phyloP scores from a whole-genome alignment of 257 asterid genomes.

The Capsicum rhomboideum region DNA sequence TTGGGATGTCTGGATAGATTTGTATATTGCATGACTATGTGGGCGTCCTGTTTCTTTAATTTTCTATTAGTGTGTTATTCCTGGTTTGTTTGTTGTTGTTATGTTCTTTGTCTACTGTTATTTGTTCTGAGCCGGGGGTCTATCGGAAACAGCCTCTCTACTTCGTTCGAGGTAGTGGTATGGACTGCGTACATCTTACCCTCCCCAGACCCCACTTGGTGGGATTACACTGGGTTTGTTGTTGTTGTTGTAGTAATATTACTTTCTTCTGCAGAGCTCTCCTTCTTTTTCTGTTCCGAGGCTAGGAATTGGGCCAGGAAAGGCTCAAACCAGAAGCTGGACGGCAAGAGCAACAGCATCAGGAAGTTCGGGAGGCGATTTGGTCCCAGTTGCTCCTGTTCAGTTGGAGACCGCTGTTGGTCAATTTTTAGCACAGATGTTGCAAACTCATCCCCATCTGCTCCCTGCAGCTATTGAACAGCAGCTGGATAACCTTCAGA shows the following conservation, averaged over 20 bases:
- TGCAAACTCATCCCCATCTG: constrained; percentile 74
- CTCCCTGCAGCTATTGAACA: constrained; percentile 73
- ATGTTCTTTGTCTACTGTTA: no score
- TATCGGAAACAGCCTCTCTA: no score
- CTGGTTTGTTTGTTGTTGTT: no score
- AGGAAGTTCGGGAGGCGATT: constrained; percentile 41
- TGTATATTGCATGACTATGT: no score
- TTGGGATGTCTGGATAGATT: no score
- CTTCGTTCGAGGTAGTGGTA: no score
- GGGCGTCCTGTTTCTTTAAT: no score
- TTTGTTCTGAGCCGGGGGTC: no score
- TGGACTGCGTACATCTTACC: no score
- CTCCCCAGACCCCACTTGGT: no score
- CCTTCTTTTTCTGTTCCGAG: constrained; percentile 38
- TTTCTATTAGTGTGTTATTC: no score
- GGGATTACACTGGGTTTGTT: no score
- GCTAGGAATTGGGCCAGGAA: constrained; percentile 40
- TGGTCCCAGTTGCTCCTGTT: constrained; percentile 67
- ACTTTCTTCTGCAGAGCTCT: constrained; percentile 31
- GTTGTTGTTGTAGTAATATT: background rate
- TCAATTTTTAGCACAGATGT: constrained; percentile 60
- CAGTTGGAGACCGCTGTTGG: constrained; percentile 84
- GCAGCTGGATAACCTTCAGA: constrained; percentile 86
- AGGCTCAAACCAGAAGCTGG: constrained; percentile 39
- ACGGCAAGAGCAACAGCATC: constrained; percentile 41